Percentiles rank a stretch among this genome's conserved stretches.
These are phyloP conservation scores for Proliferodiscus dingleyae DNA, from an alignment of 2,329 filamentous ascomycete species.

Conservation along the genomic window DNA sequence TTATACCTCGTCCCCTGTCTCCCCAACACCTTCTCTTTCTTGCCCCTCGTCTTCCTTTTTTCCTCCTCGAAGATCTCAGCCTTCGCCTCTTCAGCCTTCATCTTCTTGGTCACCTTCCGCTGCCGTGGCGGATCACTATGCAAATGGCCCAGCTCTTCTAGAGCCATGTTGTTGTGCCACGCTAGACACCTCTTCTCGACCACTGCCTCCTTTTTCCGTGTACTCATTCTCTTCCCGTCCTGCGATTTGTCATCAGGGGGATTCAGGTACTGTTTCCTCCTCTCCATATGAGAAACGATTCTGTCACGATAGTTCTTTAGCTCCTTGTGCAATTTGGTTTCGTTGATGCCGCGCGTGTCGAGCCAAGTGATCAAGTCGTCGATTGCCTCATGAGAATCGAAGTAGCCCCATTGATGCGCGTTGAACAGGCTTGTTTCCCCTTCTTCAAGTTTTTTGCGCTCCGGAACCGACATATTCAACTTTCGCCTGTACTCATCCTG, in stretches of 20 bases:
- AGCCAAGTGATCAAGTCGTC: conserved; percentile 83
- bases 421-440: conserved; percentile 71
- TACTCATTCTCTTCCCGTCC: conserved; percentile 49
- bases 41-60: conserved; percentile 16
- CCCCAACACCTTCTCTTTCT: conserved; percentile 21
- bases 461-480: conserved; percentile 76
- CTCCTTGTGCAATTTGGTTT: conserved; percentile 84
- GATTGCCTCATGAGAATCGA: conserved; percentile 72
- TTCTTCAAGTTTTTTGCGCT: conserved; percentile 83
- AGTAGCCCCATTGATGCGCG: conserved; percentile 86
- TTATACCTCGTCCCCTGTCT: too few relatives aligned
- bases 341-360: conserved; percentile 79
- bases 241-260: conserved; percentile 43
- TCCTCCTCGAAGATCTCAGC: too few relatives aligned
- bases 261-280: conserved; percentile 67
- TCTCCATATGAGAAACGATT: conserved; percentile 75
- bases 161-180: conserved; percentile 61
- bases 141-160: conserved; percentile 52
- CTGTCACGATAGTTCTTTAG: conserved; percentile 69
- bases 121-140: conserved; percentile 53
- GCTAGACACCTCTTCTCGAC: conserved; percentile 53
- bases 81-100: background rate
- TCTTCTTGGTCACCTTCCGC: conserved; percentile 33
- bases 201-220: conserved; percentile 55
- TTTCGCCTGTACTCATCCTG: conserved; percentile 70